Conservation (phyloP, 352 stramenopile genomes). For the Phytophthora rubi region DNA sequence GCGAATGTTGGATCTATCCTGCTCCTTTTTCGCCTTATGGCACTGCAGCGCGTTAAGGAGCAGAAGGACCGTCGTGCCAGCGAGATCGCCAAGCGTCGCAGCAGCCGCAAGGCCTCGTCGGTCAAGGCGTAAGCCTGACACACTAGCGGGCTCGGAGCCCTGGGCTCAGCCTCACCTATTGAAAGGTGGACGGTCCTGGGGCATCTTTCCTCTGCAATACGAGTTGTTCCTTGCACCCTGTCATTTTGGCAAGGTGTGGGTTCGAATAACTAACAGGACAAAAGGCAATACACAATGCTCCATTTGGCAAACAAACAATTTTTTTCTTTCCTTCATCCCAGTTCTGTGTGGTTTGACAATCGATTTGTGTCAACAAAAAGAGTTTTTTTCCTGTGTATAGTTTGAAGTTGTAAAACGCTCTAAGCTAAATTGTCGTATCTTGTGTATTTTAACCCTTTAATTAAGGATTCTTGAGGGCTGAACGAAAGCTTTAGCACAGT, state of each 20-base stretch:
- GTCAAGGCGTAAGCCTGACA: conserved; percentile 85
- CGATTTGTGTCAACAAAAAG: background rate
- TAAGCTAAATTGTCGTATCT: too few species aligned
- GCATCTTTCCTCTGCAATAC: conserved; percentile 32
- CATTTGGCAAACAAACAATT: conserved; percentile 36
- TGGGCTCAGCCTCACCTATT: conserved; percentile 20
- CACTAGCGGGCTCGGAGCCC: conserved; percentile 28
- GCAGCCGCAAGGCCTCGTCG: conserved; percentile 95
- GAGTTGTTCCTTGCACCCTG: conserved; percentile 33
- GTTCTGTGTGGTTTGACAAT: background rate
- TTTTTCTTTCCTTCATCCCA: background rate
- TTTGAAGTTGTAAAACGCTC: too few species aligned
- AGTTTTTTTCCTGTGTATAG: too few species aligned
- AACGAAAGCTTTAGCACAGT: too few species aligned
- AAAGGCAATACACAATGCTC: conserved; percentile 50
- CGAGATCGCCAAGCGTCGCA: conserved; percentile 98
- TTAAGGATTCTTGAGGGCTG: too few species aligned
- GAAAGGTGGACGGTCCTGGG: conserved; percentile 30
- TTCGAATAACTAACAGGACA: conserved; percentile 52
- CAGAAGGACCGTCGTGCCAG: conserved; percentile 98
- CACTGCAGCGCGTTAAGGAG: conserved; percentile 98
- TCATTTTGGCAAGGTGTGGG: conserved; percentile 20
- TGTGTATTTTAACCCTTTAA: too few species aligned
- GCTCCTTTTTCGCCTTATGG: conserved; percentile 94
- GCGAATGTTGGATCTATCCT: conserved; percentile 55